phyloP scores from a whole-genome alignment of 129 eudicot species.

The Flaveria bidentis region DNA sequence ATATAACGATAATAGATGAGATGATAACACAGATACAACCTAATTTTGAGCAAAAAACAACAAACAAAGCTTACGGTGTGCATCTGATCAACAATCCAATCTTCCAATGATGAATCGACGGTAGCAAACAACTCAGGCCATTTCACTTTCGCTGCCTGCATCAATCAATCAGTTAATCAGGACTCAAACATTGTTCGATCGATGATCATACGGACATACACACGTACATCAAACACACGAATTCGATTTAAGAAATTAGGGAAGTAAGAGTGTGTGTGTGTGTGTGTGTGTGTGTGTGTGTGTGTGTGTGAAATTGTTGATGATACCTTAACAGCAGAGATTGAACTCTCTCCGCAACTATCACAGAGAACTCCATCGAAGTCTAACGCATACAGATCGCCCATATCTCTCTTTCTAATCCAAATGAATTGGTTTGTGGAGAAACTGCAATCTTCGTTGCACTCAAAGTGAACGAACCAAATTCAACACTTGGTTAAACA shows the following conservation, averaged over 20 bases:
- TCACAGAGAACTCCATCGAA: conserved; percentile 98
- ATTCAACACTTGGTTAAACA: not conserved
- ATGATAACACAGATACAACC: not conserved
- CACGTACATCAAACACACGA: not conserved
- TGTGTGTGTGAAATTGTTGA: not conserved
- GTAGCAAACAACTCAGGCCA: conserved; percentile 80
- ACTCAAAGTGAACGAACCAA: conserved; percentile 27
- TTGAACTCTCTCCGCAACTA: conserved; percentile 96
- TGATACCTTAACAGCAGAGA: conserved; percentile 86
- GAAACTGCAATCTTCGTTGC: not conserved
- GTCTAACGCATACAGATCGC: conserved; percentile 91
- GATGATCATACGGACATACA: not conserved
- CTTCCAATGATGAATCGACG: conserved; percentile 75
- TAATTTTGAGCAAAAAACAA: not conserved
- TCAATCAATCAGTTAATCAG: not conserved
- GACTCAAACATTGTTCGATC: not conserved
- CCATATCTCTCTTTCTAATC: conserved; percentile 46
- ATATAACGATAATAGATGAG: too few species aligned
- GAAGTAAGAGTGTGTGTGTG: too few species aligned
- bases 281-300: too few species aligned
- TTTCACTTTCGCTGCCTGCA: conserved; percentile 92
- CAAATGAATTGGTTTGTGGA: not conserved
- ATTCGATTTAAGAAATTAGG: too few species aligned
- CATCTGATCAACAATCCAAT: conserved; percentile 98
- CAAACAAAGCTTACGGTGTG: conserved; percentile 48